Conservation (phyloP, 345 rosid genomes). For the Viola odorata region DNA sequence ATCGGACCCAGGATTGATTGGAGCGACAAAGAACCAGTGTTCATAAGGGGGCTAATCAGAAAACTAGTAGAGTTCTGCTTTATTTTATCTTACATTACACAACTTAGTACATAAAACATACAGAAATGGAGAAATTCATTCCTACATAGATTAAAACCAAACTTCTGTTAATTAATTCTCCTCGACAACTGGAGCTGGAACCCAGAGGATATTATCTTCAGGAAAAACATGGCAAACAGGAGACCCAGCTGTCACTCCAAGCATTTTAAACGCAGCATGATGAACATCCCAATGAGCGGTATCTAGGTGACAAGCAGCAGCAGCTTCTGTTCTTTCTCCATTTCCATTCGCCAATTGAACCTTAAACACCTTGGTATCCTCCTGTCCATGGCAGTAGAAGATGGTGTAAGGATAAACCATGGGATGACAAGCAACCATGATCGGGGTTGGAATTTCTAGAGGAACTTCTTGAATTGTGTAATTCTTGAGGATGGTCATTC, state of each 20-base stretch:
- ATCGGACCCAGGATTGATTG: no score
- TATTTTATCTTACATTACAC: no score
- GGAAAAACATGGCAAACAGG: slow-evolving; percentile 51
- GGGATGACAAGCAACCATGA: slow-evolving; percentile 36
- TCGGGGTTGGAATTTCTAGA: slow-evolving; percentile 23
- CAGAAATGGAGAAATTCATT: no score
- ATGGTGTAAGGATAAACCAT: slow-evolving; percentile 35
- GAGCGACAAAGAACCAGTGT: neutral
- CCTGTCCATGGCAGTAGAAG: slow-evolving; percentile 40
- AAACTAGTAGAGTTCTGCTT: no score
- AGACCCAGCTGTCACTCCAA: slow-evolving; percentile 29
- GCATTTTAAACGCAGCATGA: slow-evolving; percentile 32
- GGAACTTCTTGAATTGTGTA: slow-evolving; percentile 26
- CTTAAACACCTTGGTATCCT: slow-evolving; percentile 23
- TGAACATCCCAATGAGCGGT: slow-evolving; percentile 36
- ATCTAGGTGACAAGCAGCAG: slow-evolving; percentile 47
- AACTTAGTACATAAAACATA: no score
- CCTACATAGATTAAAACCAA: no score
- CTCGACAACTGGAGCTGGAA: slow-evolving; percentile 10
- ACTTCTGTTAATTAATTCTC: no score
- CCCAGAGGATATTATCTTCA: slow-evolving; percentile 44
- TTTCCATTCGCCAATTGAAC: slow-evolving; percentile 31
- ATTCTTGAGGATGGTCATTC: slow-evolving; percentile 18
- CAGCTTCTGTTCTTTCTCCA: slow-evolving; percentile 32
- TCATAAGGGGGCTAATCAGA: neutral